Evolutionary conservation across 2,329 filamentous ascomycete species (phyloP).

Genomic region (Penicillium oxalicum): DNA sequence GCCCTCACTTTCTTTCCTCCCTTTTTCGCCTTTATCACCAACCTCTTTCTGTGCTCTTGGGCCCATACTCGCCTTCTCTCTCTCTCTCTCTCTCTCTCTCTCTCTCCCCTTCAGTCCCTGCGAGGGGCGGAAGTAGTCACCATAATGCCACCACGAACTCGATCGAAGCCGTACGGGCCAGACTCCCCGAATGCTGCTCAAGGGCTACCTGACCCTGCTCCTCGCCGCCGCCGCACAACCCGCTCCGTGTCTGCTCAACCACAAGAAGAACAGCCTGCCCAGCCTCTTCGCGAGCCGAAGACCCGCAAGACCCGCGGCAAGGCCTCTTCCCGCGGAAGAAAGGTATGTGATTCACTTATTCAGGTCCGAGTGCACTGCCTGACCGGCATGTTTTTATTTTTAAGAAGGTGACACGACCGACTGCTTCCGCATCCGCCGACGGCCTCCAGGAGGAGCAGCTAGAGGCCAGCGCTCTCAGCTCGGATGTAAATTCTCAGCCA

Average conservation of each 20-base stretch:
- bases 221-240: slow-evolving; percentile 14
- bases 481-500: background rate
- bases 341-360: slow-evolving; percentile 3
- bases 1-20: too few species aligned
- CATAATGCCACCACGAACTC: slow-evolving; percentile 31
- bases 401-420: background rate
- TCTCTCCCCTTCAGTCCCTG: background rate
- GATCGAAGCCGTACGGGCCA: slow-evolving; percentile 33
- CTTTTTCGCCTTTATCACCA: background rate
- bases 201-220: slow-evolving; percentile 2
- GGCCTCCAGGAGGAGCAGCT: slow-evolving; percentile 3
- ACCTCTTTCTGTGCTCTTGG: background rate
- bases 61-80: background rate
- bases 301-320: slow-evolving; percentile 5
- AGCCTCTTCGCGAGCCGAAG: slow-evolving; percentile 5
- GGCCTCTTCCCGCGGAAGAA: slow-evolving; percentile 7
- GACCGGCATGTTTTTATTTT: background rate
- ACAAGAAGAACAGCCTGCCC: slow-evolving; percentile 4
- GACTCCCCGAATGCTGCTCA: slow-evolving; percentile 24
- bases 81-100: background rate
- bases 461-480: background rate
- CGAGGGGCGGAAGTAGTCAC: background rate
- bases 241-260: slow-evolving; percentile 16
- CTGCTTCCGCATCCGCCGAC: background rate
- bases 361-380: background rate